phyloP scores from a whole-genome alignment of 73 alveolate species.

The Tetrahymena thermophila region DNA sequence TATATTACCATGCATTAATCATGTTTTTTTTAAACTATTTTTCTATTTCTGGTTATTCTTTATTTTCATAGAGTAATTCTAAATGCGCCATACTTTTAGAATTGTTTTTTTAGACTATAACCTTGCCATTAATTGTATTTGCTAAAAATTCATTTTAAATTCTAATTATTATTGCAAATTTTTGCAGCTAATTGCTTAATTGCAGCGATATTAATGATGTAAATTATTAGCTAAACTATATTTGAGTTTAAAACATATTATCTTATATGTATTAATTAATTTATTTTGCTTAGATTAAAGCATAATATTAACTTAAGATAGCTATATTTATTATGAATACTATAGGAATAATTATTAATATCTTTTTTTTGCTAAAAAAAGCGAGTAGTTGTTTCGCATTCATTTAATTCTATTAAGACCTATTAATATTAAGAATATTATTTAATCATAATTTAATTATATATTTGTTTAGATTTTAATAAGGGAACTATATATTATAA shows the following conservation, averaged over 20 bases:
- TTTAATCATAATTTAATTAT: too few species aligned
- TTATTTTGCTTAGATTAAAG: not conserved
- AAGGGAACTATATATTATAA: too few species aligned
- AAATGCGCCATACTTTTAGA: not conserved
- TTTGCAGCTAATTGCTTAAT: not conserved
- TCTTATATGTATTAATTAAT: not conserved
- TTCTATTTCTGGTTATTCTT: not conserved
- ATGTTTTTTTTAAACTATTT: not conserved
- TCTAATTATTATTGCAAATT: not conserved
- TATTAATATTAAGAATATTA: too few species aligned
- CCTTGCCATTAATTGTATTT: not conserved
- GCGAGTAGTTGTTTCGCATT: not conserved
- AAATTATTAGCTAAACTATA: not conserved
- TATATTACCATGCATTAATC: too few species aligned
- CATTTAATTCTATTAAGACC: not conserved
- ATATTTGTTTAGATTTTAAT: too few species aligned
- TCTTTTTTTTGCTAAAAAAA: not conserved
- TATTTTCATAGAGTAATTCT: not conserved
- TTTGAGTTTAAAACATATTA: not conserved
- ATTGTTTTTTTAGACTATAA: not conserved
- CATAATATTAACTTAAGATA: not conserved
- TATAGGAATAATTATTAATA: not conserved
- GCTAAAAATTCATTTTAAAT: not conserved
- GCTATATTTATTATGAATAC: not conserved
- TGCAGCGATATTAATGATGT: not conserved